These are phyloP conservation scores for Poteriospumella lacustris DNA, from an alignment of 108 stramenopile species.

Conservation along the genomic window DNA sequence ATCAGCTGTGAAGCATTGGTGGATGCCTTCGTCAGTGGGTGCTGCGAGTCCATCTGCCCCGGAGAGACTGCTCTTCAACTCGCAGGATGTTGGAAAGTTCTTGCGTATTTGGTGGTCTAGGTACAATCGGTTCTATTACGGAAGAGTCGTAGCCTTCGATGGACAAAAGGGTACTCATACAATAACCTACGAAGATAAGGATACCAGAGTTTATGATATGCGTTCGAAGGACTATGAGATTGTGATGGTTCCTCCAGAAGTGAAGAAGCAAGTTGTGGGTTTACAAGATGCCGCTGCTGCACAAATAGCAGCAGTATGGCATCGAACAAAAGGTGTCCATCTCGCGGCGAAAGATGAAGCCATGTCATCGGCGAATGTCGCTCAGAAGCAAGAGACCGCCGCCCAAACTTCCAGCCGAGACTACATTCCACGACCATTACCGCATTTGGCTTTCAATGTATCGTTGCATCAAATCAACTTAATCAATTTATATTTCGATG, in stretches of 20 bases:
- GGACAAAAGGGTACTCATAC: neutral
- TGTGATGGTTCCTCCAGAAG: neutral
- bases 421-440: neutral
- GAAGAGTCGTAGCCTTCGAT: neutral
- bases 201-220: neutral
- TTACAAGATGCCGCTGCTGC: neutral
- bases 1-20: neutral
- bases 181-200: conserved; percentile 21
- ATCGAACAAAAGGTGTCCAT: neutral
- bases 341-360: too few species aligned
- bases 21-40: neutral
- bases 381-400: neutral
- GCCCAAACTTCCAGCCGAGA: too few species aligned
- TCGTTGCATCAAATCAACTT: neutral
- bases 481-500: conserved; percentile 10
- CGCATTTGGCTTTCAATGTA: neutral
- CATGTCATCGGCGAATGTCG: neutral
- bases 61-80: neutral
- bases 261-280: neutral
- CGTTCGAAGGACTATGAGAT: conserved; percentile 10
- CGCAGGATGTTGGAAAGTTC: conserved; percentile 6
- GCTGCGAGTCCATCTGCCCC: neutral
- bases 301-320: neutral
- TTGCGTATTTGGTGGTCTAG: conserved; percentile 28
- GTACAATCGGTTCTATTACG: neutral